phyloP scores from a whole-genome alignment of 805 yeast genomes.

The Cephaloascus albidus region DNA sequence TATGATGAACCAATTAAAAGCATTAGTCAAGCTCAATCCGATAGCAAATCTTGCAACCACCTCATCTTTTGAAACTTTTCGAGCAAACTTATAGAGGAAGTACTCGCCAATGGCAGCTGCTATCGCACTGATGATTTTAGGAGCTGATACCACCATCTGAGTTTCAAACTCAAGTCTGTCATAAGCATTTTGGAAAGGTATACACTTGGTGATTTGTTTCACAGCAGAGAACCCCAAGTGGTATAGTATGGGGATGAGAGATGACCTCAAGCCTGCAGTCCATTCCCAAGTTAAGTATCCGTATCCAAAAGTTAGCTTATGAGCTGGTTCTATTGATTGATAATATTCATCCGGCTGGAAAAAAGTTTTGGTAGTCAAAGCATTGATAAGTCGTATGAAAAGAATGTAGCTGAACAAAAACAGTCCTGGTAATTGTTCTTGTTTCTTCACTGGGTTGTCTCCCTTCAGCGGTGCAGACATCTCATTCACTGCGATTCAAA shows the following conservation, averaged over 20 bases:
- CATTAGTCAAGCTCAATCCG: conserved; percentile 45
- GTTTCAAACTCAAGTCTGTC: conserved; percentile 15
- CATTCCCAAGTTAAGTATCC: conserved; percentile 96
- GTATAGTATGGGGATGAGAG: conserved; percentile 71
- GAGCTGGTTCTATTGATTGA: conserved; percentile 93
- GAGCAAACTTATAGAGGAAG: conserved; percentile 40
- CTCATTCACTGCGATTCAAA: no score
- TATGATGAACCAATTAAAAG: conserved; percentile 74
- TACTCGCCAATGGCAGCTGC: conserved; percentile 69
- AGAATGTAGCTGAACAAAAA: no score
- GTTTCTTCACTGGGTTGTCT: no score
- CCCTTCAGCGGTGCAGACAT: no score
- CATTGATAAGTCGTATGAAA: conserved; percentile 47
- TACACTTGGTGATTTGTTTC: conserved; percentile 12
- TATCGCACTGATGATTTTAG: conserved; percentile 61
- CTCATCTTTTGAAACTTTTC: conserved; percentile 17
- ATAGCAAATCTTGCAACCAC: conserved; percentile 32
- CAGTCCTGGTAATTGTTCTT: no score
- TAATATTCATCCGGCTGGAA: conserved; percentile 96
- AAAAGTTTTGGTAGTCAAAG: conserved; percentile 58
- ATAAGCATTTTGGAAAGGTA: conserved; percentile 15
- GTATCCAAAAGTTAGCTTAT: conserved; percentile 57
- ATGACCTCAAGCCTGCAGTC: conserved; percentile 65
- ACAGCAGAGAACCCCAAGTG: conserved; percentile 24
- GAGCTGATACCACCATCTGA: conserved; percentile 35